These are phyloP conservation scores for Lipomyces sp. DNA, from an alignment of 805 yeast genomes.

Conservation along the genomic window DNA sequence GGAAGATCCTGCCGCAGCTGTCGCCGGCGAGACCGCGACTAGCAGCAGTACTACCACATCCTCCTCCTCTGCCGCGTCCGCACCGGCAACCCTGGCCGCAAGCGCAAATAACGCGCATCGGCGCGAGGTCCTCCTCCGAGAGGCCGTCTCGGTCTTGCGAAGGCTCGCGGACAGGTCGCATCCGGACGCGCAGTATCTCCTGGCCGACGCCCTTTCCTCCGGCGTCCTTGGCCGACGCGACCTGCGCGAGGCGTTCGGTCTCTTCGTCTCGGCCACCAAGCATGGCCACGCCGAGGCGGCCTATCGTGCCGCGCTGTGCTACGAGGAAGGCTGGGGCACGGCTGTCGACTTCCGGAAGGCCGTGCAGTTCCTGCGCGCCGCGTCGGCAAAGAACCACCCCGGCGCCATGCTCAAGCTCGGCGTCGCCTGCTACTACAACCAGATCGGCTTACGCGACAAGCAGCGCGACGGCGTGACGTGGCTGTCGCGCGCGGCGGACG, in stretches of 20 bases:
- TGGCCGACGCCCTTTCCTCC: conserved; percentile 85
- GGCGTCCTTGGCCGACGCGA: conserved; percentile 70
- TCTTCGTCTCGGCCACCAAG: conserved; percentile 88
- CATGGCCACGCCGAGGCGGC: conserved; percentile 91
- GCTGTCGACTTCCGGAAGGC: conserved; percentile 85
- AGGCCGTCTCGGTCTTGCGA: conserved; percentile 67
- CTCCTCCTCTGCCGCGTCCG: conserved; percentile 9
- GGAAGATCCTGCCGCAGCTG: not conserved
- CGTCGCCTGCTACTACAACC: conserved; percentile 73
- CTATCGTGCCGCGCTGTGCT: conserved; percentile 85
- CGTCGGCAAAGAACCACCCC: conserved; percentile 88
- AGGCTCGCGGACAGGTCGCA: conserved; percentile 75
- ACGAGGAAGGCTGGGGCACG: conserved; percentile 91
- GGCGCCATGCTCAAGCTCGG: conserved; percentile 97
- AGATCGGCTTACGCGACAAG: conserved; percentile 72
- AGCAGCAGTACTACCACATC: not conserved
- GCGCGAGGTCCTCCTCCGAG: conserved; percentile 58
- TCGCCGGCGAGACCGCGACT: conserved; percentile 1
- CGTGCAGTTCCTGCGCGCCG: conserved; percentile 74
- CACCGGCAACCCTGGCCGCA: too few relatives aligned
- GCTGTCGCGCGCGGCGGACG: conserved; percentile 81
- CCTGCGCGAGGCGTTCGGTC: conserved; percentile 65
- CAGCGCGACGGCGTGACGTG: conserved; percentile 82
- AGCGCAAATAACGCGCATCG: conserved; percentile 20
- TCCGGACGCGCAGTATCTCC: conserved; percentile 83